These are phyloP conservation scores for Colletotrichum sp. DNA, from an alignment of 2,329 filamentous ascomycete genomes.

Conservation along the genomic window DNA sequence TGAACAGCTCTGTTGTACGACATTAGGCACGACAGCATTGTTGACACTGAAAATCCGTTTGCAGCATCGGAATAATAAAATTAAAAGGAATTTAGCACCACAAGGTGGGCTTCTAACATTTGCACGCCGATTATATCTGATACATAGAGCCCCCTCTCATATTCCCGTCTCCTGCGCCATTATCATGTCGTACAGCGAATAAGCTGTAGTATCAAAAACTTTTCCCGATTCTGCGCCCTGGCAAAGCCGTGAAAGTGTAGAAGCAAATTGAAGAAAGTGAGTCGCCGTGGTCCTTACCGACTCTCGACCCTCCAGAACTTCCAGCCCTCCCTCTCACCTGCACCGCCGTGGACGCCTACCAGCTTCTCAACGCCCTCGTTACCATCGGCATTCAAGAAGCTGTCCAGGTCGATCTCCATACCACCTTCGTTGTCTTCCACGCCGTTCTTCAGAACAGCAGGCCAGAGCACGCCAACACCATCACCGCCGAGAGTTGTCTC, in stretches of 20 bases:
- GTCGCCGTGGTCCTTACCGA: constrained; percentile 23
- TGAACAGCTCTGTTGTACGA: background rate
- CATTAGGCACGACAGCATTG: background rate
- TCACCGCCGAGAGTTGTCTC: constrained; percentile 91
- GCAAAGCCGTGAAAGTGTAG: background rate
- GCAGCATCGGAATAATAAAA: background rate
- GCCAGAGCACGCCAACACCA: constrained; percentile 93
- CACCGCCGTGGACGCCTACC: constrained; percentile 77
- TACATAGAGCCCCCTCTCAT: background rate
- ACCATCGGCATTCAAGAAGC: constrained; percentile 81
- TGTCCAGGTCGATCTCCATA: constrained; percentile 90
- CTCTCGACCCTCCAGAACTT: constrained; percentile 80
- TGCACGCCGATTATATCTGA: constrained; percentile 1
- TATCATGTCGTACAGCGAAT: constrained; percentile 13
- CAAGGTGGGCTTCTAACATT: constrained; percentile 3
- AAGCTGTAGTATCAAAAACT: background rate
- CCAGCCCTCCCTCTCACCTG: constrained; percentile 78
- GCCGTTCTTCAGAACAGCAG: constrained; percentile 86
- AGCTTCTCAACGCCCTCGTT: constrained; percentile 83
- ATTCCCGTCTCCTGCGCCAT: constrained; percentile 1
- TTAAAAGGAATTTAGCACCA: background rate
- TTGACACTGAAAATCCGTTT: background rate
- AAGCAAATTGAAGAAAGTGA: background rate
- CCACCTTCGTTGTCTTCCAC: constrained; percentile 79
- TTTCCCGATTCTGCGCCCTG: background rate